These are phyloP conservation scores for Insectozyma bohioensis DNA, from an alignment of 1,139 yeast species.

Conservation along the genomic window DNA sequence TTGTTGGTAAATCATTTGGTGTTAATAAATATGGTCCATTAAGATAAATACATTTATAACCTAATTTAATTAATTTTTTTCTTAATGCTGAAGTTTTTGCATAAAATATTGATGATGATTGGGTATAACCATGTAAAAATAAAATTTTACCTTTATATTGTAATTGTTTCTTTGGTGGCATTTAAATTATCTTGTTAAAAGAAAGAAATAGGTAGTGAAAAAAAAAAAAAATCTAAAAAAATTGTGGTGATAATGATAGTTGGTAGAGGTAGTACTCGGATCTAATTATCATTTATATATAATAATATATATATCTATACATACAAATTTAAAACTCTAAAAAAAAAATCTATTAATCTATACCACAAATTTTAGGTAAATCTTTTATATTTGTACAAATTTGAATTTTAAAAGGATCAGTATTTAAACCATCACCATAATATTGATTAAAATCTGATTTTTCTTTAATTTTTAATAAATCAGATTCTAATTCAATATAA, in stretches of 20 bases:
- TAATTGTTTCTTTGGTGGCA: slow-evolving; percentile 1
- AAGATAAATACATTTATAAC: slow-evolving; percentile 67
- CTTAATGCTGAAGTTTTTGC: slow-evolving; percentile 48
- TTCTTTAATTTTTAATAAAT: slow-evolving; percentile 29
- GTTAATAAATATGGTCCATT: slow-evolving; percentile 72
- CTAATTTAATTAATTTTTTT: slow-evolving; percentile 34
- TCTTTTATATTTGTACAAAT: slow-evolving; percentile 36
- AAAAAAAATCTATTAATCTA: no score
- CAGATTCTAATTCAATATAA: slow-evolving; percentile 53
- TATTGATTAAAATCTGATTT: slow-evolving; percentile 33
- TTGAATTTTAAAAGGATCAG: slow-evolving; percentile 27
- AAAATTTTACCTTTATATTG: slow-evolving; percentile 14
- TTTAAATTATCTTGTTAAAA: no score
- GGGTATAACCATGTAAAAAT: slow-evolving; percentile 48
- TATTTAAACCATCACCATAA: slow-evolving; percentile 34
- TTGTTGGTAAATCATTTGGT: slow-evolving; percentile 64
- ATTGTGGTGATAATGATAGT: no score
- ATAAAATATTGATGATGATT: slow-evolving; percentile 43
- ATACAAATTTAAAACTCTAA: no score
- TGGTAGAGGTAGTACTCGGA: no score
- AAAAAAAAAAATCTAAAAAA: no score
- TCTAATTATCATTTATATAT: no score
- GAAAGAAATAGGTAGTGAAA: no score
- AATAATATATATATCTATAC: no score
- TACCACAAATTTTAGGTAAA: slow-evolving; percentile 19